A percentile compares a stretch with the other conserved stretches of the same genome.
phyloP scores from a whole-genome alignment of 2,329 filamentous ascomycete species.

The Zarea fungicola region DNA sequence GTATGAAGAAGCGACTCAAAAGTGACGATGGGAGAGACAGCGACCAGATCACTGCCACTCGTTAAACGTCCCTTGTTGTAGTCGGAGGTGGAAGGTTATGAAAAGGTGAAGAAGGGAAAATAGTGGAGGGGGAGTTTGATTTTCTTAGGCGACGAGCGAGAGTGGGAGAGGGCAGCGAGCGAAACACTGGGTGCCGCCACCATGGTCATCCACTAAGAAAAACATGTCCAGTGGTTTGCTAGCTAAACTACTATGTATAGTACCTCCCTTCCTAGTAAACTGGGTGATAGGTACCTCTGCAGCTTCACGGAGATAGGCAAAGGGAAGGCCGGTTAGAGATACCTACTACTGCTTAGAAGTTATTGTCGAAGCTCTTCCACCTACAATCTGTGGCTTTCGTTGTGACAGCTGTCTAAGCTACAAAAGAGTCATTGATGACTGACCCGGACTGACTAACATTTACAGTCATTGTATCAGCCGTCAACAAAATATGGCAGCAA shows the following conservation, averaged over 20 bases:
- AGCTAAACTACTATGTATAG: no score
- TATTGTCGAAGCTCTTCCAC: background rate
- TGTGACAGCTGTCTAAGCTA: slow-evolving; percentile 3
- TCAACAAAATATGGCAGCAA: no score
- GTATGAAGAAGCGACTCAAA: slow-evolving; percentile 23
- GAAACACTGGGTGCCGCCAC: slow-evolving; percentile 4
- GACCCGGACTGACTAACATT: slow-evolving; percentile 12
- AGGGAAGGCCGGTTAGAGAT: background rate
- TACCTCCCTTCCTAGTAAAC: no score
- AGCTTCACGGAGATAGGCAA: slow-evolving; percentile 7
- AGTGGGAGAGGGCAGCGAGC: slow-evolving; percentile 2
- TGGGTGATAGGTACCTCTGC: background rate
- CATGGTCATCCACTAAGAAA: slow-evolving; percentile 1
- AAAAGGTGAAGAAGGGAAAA: slow-evolving; percentile 22
- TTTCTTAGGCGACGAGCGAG: slow-evolving; percentile 16
- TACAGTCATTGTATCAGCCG: background rate
- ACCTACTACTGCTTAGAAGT: background rate
- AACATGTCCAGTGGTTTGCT: background rate
- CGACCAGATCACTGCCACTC: slow-evolving; percentile 35
- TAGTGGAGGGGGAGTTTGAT: slow-evolving; percentile 19
- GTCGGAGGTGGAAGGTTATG: slow-evolving; percentile 21
- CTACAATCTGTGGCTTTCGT: slow-evolving; percentile 3
- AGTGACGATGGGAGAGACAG: slow-evolving; percentile 33
- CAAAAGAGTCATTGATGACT: slow-evolving; percentile 9
- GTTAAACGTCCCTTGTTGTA: slow-evolving; percentile 32